Evolutionary conservation across 2,329 filamentous ascomycete species (phyloP), one percentile per base, ranked within the genome.

Genomic region (Fusarium tricinctum): DNA sequence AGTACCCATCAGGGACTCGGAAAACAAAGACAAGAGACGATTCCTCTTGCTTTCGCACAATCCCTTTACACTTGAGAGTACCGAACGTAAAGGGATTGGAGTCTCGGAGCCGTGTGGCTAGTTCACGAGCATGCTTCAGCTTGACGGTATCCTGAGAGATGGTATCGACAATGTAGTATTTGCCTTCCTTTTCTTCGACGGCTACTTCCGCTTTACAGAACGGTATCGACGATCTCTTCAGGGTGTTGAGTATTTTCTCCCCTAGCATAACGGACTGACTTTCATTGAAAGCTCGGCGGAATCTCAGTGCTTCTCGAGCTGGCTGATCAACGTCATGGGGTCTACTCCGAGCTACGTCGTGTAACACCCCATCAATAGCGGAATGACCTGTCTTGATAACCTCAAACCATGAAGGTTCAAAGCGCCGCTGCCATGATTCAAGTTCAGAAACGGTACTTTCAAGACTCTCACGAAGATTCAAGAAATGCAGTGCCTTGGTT

Each of bases 331-430:
- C 5, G 4, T 23, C 22, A 23, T 23, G 5, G 22, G 22, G 4
- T 23, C 22, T 23, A 6, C 5, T 23, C 22, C 19, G 17, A 9
- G 13, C 26, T 49, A 12, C 6, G 8, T 13, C 13, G 13, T 19
- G 20, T 8, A 55, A 14, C 10, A 49, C 15, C 2, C 13, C 9
- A 13, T 55, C 33, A 3, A 23, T 17, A 19, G 5, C 14, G 1
- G 33, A 9, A 7, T 33, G 6, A 7, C 33, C 26, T 3, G 35
- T 40, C 12, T 49, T 56, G 5, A 49, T 15, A 1, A 56, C n/a
- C 1, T 39, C 26, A 14, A 56, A 56, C 52, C 52, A 56, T 2
- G 52, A 56, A 12, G 52, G 52, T 22, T 56, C 44, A 8, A 56
- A 56, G 3, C 44, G 52, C 44, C 33, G 28, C 19, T 56, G 52